phyloP scores from a whole-genome alignment of 371 early-diverging fungal species.

The Rhizopus arrhizus region DNA sequence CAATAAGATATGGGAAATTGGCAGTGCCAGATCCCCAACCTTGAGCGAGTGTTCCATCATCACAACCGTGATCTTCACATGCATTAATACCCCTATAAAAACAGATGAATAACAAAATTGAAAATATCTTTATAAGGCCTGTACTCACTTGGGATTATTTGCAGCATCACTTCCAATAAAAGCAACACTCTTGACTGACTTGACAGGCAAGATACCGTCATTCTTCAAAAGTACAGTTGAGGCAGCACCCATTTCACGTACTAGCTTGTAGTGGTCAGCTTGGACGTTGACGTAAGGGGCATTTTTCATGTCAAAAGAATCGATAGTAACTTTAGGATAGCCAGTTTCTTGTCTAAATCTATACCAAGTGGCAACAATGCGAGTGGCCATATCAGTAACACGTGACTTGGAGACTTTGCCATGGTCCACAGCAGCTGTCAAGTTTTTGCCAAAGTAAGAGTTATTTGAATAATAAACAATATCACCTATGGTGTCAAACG shows the following conservation, averaged over 20 bases:
- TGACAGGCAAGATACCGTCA: slow-evolving; percentile 37
- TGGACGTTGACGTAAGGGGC: slow-evolving; percentile 40
- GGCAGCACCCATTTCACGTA: slow-evolving; percentile 51
- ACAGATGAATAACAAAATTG: background rate
- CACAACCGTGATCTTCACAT: slow-evolving; percentile 30
- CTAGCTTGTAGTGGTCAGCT: slow-evolving; percentile 33
- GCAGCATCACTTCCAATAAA: slow-evolving; percentile 59
- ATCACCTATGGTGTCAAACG: slow-evolving; percentile 18
- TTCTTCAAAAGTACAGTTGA: slow-evolving; percentile 51
- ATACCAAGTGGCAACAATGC: slow-evolving; percentile 57
- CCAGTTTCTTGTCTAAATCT: slow-evolving; percentile 35
- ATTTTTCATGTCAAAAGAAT: slow-evolving; percentile 22
- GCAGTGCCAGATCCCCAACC: slow-evolving; percentile 68
- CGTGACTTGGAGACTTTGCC: slow-evolving; percentile 29
- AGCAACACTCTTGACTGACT: slow-evolving; percentile 27
- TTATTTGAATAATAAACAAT: slow-evolving; percentile 16
- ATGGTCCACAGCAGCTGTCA: slow-evolving; percentile 30
- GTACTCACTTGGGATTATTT: slow-evolving; percentile 25
- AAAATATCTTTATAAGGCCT: background rate
- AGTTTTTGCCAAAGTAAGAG: slow-evolving; percentile 36
- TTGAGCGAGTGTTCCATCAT: slow-evolving; percentile 55
- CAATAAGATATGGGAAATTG: slow-evolving; percentile 57
- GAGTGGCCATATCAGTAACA: slow-evolving; percentile 55
- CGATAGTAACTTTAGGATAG: slow-evolving; percentile 41
- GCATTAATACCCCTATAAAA: slow-evolving; percentile 21